Evolutionary conservation across 495 filamentous ascomycete species (phyloP).

Genomic region (Daldinia loculata): DNA sequence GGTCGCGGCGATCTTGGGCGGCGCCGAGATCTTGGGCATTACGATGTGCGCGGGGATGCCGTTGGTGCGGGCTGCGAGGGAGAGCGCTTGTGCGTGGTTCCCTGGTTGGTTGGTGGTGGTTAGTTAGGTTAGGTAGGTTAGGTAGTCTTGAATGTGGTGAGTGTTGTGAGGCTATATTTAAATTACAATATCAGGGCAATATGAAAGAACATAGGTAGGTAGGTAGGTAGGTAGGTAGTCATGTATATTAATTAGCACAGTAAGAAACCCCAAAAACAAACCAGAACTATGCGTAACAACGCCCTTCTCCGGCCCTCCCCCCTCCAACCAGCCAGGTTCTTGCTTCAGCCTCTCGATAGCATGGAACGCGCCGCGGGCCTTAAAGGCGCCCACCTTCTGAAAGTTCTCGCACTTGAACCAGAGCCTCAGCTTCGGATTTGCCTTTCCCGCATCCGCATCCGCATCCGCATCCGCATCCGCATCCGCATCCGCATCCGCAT

Average conservation of each 20-base stretch:
- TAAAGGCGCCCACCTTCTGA: slow-evolving; percentile 93
- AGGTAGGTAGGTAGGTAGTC: slow-evolving; percentile 1
- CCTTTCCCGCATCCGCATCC: slow-evolving; percentile 26
- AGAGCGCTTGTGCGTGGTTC: slow-evolving; percentile 95
- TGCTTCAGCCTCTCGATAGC: slow-evolving; percentile 76
- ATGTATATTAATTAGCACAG: background rate
- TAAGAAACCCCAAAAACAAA: slow-evolving; percentile 47
- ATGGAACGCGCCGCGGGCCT: slow-evolving; percentile 90
- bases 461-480: slow-evolving; percentile 56
- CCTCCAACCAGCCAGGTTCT: slow-evolving; percentile 66
- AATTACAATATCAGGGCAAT: background rate
- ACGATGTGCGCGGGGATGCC: slow-evolving; percentile 77
- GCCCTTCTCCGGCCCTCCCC: slow-evolving; percentile 63
- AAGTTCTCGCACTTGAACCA: slow-evolving; percentile 98
- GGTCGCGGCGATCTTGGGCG: slow-evolving; percentile 87
- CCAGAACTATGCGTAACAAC: slow-evolving; percentile 94
- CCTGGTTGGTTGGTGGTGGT: slow-evolving; percentile 60
- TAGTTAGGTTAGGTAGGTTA: background rate
- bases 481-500: slow-evolving; percentile 46
- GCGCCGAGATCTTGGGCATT: slow-evolving; percentile 85
- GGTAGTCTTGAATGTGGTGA: background rate
- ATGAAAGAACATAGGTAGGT: background rate
- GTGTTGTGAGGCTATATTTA: background rate
- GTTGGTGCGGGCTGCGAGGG: slow-evolving; percentile 77
- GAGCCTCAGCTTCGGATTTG: slow-evolving; percentile 72